Evolutionary conservation across 345 rosid genomes (phyloP).

Genomic region (Citrus unshiu): DNA sequence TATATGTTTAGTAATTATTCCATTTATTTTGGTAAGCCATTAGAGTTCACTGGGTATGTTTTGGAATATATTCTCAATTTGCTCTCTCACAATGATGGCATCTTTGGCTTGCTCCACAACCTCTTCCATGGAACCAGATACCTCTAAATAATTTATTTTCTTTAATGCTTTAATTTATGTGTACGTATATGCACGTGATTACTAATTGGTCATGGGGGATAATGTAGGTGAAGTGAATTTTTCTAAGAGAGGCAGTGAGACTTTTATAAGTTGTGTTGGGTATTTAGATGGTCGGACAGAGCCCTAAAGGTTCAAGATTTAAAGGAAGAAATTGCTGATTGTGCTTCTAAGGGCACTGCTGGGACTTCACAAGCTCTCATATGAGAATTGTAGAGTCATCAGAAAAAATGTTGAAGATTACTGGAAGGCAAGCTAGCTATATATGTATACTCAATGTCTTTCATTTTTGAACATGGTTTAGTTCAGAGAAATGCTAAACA

Average conservation of each 20-base stretch:
- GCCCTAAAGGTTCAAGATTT: conserved; percentile 27
- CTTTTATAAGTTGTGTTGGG: conserved; percentile 50
- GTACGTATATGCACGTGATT: too few relatives aligned
- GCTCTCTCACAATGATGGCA: conserved; percentile 45
- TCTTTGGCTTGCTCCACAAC: conserved; percentile 47
- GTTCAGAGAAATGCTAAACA: too few relatives aligned
- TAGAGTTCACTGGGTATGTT: conserved; percentile 53
- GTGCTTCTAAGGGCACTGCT: conserved; percentile 18
- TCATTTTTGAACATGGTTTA: too few relatives aligned
- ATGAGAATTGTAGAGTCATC: conserved; percentile 70
- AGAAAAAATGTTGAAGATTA: conserved; percentile 46
- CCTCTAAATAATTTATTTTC: background rate
- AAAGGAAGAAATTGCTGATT: conserved; percentile 23
- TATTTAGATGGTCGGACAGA: conserved; percentile 65
- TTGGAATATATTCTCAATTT: conserved; percentile 68
- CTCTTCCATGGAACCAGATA: conserved; percentile 41
- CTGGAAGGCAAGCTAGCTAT: conserved; percentile 56
- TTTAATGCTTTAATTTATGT: too few relatives aligned
- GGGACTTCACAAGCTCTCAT: conserved; percentile 39
- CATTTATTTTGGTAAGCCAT: conserved; percentile 42
- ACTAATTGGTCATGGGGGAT: too few relatives aligned
- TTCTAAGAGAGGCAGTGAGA: conserved; percentile 54
- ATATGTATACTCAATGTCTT: too few relatives aligned
- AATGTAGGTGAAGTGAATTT: conserved; percentile 43
- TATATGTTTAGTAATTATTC: too few relatives aligned